A percentile compares a stretch with the other conserved stretches of the same genome.
Evolutionary conservation across 768 basidiomycete species (phyloP).

Genomic region (Pleurotus sapidus): DNA sequence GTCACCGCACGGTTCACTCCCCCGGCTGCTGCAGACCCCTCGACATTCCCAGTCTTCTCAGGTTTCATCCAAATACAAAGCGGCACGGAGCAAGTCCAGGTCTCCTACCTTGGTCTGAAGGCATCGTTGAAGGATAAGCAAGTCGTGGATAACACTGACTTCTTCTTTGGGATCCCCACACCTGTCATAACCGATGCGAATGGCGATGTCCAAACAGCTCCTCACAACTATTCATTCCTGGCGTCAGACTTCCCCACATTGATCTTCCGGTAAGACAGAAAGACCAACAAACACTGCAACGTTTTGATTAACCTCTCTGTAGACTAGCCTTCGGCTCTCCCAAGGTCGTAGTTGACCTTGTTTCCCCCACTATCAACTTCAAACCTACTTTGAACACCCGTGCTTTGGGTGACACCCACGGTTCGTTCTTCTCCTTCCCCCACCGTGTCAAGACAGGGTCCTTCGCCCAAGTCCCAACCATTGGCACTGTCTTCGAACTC

Average conservation of each 20-base stretch:
- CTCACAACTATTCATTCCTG: constrained; percentile 46
- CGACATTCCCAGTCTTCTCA: constrained; percentile 45
- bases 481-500: constrained; percentile 47
- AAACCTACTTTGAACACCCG: constrained; percentile 11
- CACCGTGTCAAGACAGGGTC: neutral
- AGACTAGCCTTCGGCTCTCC: constrained; percentile 51
- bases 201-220: constrained; percentile 35
- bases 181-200: constrained; percentile 40
- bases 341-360: constrained; percentile 44
- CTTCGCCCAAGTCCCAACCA: constrained; percentile 13
- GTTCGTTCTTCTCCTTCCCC: constrained; percentile 39
- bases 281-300: too few species aligned
- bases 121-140: constrained; percentile 43
- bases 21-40: constrained; percentile 32
- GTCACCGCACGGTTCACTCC: constrained; percentile 44
- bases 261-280: constrained; percentile 30
- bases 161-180: constrained; percentile 40
- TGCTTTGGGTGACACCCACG: constrained; percentile 1
- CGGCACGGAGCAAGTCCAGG: constrained; percentile 22
- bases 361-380: constrained; percentile 37
- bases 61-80: constrained; percentile 39
- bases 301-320: neutral
- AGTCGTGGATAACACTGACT: constrained; percentile 49
- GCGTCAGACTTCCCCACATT: constrained; percentile 38
- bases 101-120: constrained; percentile 36